These are phyloP conservation scores for button mushroom (Agaricus bisporus) DNA, from an alignment of 768 basidiomycete genomes.

Conservation along the genomic window DNA sequence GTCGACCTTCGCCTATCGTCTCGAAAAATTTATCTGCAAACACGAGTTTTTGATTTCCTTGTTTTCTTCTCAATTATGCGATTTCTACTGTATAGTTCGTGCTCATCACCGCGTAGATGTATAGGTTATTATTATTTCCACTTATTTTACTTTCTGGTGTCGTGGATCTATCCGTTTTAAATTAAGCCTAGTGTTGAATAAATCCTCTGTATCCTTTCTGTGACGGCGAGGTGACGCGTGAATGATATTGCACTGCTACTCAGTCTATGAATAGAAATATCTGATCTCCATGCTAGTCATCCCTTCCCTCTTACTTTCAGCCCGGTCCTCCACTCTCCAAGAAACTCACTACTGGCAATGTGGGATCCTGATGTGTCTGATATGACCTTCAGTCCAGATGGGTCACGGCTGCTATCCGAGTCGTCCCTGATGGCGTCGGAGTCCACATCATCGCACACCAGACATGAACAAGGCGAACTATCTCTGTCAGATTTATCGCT, in stretches of 20 bases:
- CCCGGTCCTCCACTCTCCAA: background rate
- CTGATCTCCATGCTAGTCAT: background rate
- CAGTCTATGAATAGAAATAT: background rate
- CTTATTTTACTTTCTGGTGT: too few species aligned
- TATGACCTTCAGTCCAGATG: conserved; percentile 11
- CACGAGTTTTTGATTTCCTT: too few species aligned
- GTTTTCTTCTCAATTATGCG: too few species aligned
- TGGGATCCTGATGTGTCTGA: conserved; percentile 8
- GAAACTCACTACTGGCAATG: background rate
- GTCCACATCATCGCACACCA: conserved; percentile 27
- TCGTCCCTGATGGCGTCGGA: conserved; percentile 24
- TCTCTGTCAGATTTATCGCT: conserved; percentile 54
- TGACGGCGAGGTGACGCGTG: background rate
- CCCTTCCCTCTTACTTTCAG: background rate
- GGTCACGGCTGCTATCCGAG: conserved; percentile 36
- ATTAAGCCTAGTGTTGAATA: too few species aligned
- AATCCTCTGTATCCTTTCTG: too few species aligned
- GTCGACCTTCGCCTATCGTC: conserved; percentile 13
- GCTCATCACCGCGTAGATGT: too few species aligned
- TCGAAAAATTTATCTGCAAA: too few species aligned
- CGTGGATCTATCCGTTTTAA: too few species aligned
- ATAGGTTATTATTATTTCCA: too few species aligned
- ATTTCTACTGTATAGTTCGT: too few species aligned
- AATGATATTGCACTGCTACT: background rate
- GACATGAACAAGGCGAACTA: conserved; percentile 42